Evolutionary conservation across 768 basidiomycete genomes (phyloP).

Genomic region (Suillus brevipes): DNA sequence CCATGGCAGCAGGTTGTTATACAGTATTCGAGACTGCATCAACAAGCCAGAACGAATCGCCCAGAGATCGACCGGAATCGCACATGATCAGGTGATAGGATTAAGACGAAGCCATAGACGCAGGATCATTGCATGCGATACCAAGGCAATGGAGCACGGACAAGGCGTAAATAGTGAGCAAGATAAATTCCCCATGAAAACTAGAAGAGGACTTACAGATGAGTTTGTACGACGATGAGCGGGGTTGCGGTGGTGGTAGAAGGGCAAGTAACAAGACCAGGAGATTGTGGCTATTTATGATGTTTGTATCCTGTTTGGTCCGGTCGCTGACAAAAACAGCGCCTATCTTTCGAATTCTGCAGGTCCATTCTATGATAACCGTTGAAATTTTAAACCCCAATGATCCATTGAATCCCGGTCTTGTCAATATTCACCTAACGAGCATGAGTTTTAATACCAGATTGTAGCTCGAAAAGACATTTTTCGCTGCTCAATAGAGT

Average conservation of each 20-base stretch:
- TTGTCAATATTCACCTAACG: not conserved
- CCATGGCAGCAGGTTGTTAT: slow-evolving; percentile 54
- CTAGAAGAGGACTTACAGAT: slow-evolving; percentile 14
- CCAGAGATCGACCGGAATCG: slow-evolving; percentile 38
- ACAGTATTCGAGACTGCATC: slow-evolving; percentile 19
- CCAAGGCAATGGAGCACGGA: not conserved
- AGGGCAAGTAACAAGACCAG: slow-evolving; percentile 20
- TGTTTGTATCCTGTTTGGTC: slow-evolving; percentile 43
- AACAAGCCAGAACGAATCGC: slow-evolving; percentile 17
- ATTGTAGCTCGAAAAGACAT: not conserved
- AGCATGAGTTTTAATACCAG: not conserved
- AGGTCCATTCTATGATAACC: not conserved
- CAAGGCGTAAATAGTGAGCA: not conserved
- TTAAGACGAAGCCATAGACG: slow-evolving; percentile 5
- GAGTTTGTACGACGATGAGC: slow-evolving; percentile 6
- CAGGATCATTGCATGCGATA: not conserved
- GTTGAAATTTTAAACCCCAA: not conserved
- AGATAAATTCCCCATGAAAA: not conserved
- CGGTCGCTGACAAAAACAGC: slow-evolving; percentile 36
- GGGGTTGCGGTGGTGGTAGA: slow-evolving; percentile 26
- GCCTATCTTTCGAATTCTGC: not conserved
- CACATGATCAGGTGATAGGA: slow-evolving; percentile 33
- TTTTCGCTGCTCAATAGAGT: not conserved
- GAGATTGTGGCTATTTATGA: slow-evolving; percentile 35
- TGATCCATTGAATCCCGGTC: not conserved